Evolutionary conservation across 1,139 yeast species (phyloP).

Genomic region (Saccharomyces pastorianus): DNA sequence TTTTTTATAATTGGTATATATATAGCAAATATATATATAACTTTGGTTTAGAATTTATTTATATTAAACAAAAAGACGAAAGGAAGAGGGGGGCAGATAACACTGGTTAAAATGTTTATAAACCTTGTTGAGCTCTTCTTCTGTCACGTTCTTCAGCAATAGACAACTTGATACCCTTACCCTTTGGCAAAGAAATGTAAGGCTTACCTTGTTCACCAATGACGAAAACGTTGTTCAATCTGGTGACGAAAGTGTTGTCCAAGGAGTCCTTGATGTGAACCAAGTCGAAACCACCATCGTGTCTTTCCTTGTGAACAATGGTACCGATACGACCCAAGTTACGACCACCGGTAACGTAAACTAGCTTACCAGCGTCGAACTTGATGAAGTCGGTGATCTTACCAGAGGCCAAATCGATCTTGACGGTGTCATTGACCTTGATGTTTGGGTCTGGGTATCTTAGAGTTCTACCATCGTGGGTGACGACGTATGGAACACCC

Average conservation of each 20-base stretch:
- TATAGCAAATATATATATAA: not conserved
- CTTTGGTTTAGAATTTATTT: not conserved
- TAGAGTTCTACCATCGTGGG: slow-evolving; percentile 99
- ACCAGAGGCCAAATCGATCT: slow-evolving; percentile 92
- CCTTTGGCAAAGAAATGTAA: slow-evolving; percentile 96
- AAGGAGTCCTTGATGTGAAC: slow-evolving; percentile 96
- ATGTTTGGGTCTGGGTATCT: slow-evolving; percentile 98
- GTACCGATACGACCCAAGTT: slow-evolving; percentile 99
- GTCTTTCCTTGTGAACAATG: slow-evolving; percentile 96
- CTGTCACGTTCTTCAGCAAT: slow-evolving; percentile 99
- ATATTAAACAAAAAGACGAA: not conserved
- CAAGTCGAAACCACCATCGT: slow-evolving; percentile 99
- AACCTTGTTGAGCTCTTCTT: slow-evolving; percentile 69
- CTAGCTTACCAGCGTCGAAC: slow-evolving; percentile 93
- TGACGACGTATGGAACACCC: slow-evolving; percentile 95
- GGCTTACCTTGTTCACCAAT: slow-evolving; percentile 98
- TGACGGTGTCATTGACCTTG: slow-evolving; percentile 95
- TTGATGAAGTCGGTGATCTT: slow-evolving; percentile 86
- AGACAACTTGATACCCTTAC: slow-evolving; percentile 98
- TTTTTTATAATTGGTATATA: slow-evolving; percentile 4
- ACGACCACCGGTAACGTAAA: slow-evolving; percentile 98
- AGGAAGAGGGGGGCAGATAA: not conserved
- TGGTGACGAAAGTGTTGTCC: slow-evolving; percentile 97
- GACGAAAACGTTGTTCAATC: slow-evolving; percentile 93
- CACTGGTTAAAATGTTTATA: slow-evolving; percentile 19